Evolutionary conservation across 2,329 filamentous ascomycete genomes (phyloP).

Genomic region (Fusarium vanettenii): DNA sequence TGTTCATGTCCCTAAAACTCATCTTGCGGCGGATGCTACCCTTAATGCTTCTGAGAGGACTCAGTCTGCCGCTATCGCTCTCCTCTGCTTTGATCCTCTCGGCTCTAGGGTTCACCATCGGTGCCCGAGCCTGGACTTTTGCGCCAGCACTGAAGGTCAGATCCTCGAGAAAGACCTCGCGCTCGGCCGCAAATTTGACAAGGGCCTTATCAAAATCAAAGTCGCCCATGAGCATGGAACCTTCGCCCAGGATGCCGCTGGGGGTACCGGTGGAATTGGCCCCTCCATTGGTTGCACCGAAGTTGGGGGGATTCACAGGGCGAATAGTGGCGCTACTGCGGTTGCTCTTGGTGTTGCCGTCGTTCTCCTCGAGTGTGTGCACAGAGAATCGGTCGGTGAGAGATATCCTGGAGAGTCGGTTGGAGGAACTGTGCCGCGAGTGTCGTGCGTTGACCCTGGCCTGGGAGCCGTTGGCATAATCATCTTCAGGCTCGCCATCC

Average conservation of each 20-base stretch:
- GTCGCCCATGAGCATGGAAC: conserved; percentile 63
- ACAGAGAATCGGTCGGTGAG: conserved; percentile 64
- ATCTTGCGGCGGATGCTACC: conserved; percentile 93
- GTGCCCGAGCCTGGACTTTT: conserved; percentile 75
- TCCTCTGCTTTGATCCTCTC: conserved; percentile 87
- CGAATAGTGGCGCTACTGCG: conserved; percentile 75
- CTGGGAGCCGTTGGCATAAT: conserved; percentile 46
- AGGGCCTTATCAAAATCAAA: conserved; percentile 95
- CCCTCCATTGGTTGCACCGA: conserved; percentile 40
- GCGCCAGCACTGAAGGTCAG: conserved; percentile 88
- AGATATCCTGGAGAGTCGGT: conserved; percentile 67
- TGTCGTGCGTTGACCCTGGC: conserved; percentile 56
- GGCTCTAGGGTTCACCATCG: conserved; percentile 81
- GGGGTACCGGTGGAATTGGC: conserved; percentile 32
- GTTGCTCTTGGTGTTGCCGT: conserved; percentile 70
- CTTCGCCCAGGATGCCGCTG: conserved; percentile 45
- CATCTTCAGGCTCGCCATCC: conserved; percentile 68
- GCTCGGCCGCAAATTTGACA: conserved; percentile 93
- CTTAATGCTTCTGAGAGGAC: conserved; percentile 71
- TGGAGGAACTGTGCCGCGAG: conserved; percentile 70
- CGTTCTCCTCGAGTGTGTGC: conserved; percentile 67
- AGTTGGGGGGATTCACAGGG: conserved; percentile 50
- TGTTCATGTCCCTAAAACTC: conserved; percentile 95
- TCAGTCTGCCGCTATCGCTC: conserved; percentile 63
- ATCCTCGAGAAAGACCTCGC: conserved; percentile 93